Evolutionary conservation across 2,329 filamentous ascomycete genomes (phyloP).

Genomic region (Claviceps quebecensis): DNA sequence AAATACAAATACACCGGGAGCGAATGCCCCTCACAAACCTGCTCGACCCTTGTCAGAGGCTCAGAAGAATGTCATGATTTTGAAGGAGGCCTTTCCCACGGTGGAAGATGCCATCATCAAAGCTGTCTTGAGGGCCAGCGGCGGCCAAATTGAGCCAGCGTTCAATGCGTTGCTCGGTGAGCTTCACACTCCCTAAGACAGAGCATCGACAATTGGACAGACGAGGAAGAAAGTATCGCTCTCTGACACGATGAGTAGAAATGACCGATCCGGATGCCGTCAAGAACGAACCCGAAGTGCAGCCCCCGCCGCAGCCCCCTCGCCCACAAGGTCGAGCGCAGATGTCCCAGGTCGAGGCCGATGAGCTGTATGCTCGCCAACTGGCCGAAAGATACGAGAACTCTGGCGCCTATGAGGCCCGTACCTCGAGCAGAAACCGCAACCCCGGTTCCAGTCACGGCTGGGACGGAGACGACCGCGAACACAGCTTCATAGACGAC

Average conservation of each 20-base stretch:
- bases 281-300: slow-evolving; percentile 37
- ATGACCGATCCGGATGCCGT: slow-evolving; percentile 68
- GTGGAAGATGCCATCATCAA: slow-evolving; percentile 72
- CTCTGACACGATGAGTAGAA: slow-evolving; percentile 27
- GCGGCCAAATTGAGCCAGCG: slow-evolving; percentile 77
- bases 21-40: slow-evolving; percentile 59
- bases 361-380: slow-evolving; percentile 84
- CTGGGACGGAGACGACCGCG: slow-evolving; percentile 44
- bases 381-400: slow-evolving; percentile 82
- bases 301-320: slow-evolving; percentile 65
- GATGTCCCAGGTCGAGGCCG: slow-evolving; percentile 72
- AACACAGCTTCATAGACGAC: slow-evolving; percentile 90
- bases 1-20: slow-evolving; percentile 5
- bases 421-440: slow-evolving; percentile 32
- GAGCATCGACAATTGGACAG: not conserved
- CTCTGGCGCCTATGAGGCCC: slow-evolving; percentile 41
- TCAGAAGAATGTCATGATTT: slow-evolving; percentile 72
- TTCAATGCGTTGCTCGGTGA: slow-evolving; percentile 86
- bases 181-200: not conserved
- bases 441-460: slow-evolving; percentile 26
- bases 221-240: too few species aligned
- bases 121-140: slow-evolving; percentile 75
- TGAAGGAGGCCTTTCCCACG: slow-evolving; percentile 85
- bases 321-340: slow-evolving; percentile 50
- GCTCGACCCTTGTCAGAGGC: slow-evolving; percentile 69